Percentiles rank a stretch among this genome's conserved stretches.
phyloP scores from a whole-genome alignment of 192 early-diverging fungal species.

The Coemansia sp. region DNA sequence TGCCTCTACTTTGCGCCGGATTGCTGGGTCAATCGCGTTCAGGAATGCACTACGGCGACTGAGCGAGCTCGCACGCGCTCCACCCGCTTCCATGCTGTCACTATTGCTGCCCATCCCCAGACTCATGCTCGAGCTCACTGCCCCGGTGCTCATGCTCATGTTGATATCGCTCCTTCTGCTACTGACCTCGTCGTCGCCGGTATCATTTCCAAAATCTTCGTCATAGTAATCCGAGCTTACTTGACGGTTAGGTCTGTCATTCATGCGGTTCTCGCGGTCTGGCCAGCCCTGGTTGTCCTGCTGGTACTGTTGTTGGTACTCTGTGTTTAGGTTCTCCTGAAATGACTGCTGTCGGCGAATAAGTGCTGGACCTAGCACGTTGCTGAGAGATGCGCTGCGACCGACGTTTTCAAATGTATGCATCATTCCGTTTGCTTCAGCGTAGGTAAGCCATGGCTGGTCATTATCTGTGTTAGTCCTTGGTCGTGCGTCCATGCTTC shows the following conservation, averaged over 20 bases:
- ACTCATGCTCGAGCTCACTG: constrained; percentile 4
- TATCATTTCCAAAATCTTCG: constrained; percentile 4
- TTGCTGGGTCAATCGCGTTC: constrained; percentile 43
- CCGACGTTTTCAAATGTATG: constrained; percentile 52
- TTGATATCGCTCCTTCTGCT: constrained; percentile 21
- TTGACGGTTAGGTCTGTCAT: constrained; percentile 7
- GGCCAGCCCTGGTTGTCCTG: constrained; percentile 13
- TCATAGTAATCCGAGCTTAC: constrained; percentile 6
- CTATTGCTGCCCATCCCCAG: constrained; percentile 20
- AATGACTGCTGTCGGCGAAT: constrained; percentile 14
- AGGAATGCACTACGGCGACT: constrained; percentile 49
- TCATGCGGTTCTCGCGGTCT: constrained; percentile 1
- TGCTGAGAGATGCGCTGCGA: constrained; percentile 39
- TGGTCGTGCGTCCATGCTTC: constrained; percentile 28
- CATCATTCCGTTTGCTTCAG: constrained; percentile 50
- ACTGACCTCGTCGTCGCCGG: constrained; percentile 9
- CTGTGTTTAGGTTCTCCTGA: constrained; percentile 11
- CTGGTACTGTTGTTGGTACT: constrained; percentile 13
- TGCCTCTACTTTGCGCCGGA: constrained; percentile 48
- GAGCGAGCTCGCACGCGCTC: constrained; percentile 27
- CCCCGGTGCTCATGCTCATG: constrained; percentile 25
- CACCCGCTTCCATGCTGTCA: constrained; percentile 8
- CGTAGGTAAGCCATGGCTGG: constrained; percentile 51
- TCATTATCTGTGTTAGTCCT: constrained; percentile 12
- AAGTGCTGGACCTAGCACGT: constrained; percentile 17